These are phyloP conservation scores for Chlorophyllum brunneum DNA, from an alignment of 768 basidiomycete species.

Conservation along the genomic window DNA sequence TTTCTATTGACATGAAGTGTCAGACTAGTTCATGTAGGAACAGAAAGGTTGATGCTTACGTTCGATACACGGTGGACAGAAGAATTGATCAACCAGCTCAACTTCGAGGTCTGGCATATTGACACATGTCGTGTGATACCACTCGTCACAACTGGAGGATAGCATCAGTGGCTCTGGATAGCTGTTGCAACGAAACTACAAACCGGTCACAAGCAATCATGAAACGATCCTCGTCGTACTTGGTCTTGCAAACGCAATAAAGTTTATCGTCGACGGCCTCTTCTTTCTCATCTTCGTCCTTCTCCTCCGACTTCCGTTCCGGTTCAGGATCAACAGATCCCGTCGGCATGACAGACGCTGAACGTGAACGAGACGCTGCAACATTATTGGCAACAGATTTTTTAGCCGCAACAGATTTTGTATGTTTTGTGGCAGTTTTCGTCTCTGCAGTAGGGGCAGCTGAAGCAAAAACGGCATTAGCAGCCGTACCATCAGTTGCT, in stretches of 20 bases:
- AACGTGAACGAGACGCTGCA: slow-evolving; percentile 56
- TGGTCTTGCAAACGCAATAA: slow-evolving; percentile 86
- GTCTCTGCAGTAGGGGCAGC: slow-evolving; percentile 20
- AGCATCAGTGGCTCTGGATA: not conserved
- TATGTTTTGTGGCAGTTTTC: slow-evolving; percentile 20
- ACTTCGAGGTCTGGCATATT: slow-evolving; percentile 76
- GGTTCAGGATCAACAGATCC: slow-evolving; percentile 34
- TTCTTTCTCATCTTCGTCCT: slow-evolving; percentile 45
- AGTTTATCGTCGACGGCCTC: slow-evolving; percentile 62
- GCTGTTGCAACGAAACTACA: slow-evolving; percentile 22
- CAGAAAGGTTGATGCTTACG: slow-evolving; percentile 47
- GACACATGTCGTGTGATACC: slow-evolving; percentile 90
- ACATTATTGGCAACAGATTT: slow-evolving; percentile 21
- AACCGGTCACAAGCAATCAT: slow-evolving; percentile 96
- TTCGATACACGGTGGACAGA: slow-evolving; percentile 76
- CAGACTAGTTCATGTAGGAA: not conserved
- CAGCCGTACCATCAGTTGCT: not conserved
- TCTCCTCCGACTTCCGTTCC: slow-evolving; percentile 33
- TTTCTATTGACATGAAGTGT: slow-evolving; percentile 35
- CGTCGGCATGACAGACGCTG: slow-evolving; percentile 62
- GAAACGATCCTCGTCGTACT: slow-evolving; percentile 79
- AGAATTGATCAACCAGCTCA: slow-evolving; percentile 89
- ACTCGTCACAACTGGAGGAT: slow-evolving; percentile 76
- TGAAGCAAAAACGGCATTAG: slow-evolving; percentile 14
- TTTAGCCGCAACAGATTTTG: slow-evolving; percentile 11